Base-by-base conservation (phyloP, 306 rosid species). In the Quercus alba region DNA sequence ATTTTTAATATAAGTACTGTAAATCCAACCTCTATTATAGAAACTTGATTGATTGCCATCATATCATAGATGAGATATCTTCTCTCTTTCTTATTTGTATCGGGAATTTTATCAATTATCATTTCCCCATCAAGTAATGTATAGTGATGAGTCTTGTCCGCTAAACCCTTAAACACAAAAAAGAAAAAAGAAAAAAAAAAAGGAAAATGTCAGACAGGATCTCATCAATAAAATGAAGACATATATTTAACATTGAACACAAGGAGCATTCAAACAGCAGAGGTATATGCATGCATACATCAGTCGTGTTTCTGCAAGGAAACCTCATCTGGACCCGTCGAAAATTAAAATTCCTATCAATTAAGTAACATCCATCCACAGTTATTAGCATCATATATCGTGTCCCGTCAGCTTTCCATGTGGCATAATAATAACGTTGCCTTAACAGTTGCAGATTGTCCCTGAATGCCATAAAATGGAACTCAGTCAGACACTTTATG, bases 371-470 rank as follows among this genome's bases (percentile, higher is more conserved):
- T 33, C 98, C 98, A 84, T 94, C 98, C 87, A 88, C 64, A 28
- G 91, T 94, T 77, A 92, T 91, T 77, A 92, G 88, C 98, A 94
- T 92, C 98, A 94, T 94, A 84, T 94, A 94, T 82, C 98, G 86
- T 30, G 98, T 94, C 82, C 98, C 98, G 80, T 94, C 97, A 84
- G 98, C 98, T 91, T 94, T 94, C 98, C 98, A 94, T 17, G 98
- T 94, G 75, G 98, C 98, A 88, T 94, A 94, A 81, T 94, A 94
- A 82, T 92, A 94, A 31, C 97, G 98, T 74, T 94, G 98, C 82
- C 95, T 85, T 84, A 94, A 84, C 80, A 94, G 86, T 84, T 91
- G 97, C 73, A 94, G 86, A 83, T 94, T 94, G 2, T 91, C 97
- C 88, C 98, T 94, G 92, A 74, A 89, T 26, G 68, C 62, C 82